phyloP scores from a whole-genome alignment of 2,329 filamentous ascomycete species.

The Exserohilum turcica region DNA sequence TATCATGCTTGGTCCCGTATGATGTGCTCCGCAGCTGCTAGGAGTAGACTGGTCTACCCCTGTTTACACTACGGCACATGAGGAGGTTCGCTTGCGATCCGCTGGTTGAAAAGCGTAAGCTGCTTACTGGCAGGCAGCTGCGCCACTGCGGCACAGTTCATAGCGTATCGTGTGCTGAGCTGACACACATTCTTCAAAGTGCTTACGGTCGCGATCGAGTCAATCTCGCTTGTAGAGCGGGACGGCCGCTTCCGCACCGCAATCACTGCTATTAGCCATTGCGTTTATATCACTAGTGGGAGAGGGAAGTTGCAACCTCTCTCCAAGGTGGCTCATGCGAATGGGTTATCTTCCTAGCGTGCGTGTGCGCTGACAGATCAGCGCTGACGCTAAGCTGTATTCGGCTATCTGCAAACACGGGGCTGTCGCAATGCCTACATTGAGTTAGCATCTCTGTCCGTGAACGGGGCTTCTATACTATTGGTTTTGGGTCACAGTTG shows the following conservation, averaged over 20 bases:
- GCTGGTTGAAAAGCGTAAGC: background rate
- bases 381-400: no score
- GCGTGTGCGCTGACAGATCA: background rate
- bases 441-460: no score
- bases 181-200: background rate
- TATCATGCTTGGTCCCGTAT: background rate
- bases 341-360: background rate
- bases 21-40: background rate
- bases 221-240: constrained; percentile 1
- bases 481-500: no score
- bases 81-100: background rate
- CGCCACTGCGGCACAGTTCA: background rate
- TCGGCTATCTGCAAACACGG: no score
- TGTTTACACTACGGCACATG: no score
- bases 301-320: no score
- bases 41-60: background rate
- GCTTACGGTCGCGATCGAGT: background rate
- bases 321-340: background rate
- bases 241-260: background rate
- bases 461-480: no score
- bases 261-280: background rate
- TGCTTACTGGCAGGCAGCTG: background rate
- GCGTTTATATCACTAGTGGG: no score
- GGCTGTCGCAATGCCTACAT: no score
- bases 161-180: background rate